phyloP scores from a whole-genome alignment of 1,284 basidiomycete species.

The Boletus smithii region DNA sequence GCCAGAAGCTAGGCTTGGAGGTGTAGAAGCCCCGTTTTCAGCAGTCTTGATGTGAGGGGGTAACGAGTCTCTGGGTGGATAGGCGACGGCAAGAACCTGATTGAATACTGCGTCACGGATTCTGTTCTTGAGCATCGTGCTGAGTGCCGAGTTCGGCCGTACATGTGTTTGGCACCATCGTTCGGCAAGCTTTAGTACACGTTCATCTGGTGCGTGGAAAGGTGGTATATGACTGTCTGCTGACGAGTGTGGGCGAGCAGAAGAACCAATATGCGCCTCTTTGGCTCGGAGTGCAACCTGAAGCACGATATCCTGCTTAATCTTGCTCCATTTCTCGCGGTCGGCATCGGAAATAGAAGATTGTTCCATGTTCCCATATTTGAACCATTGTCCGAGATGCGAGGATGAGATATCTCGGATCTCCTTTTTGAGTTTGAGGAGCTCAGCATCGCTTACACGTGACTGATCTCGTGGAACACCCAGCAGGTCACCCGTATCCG shows the following conservation, averaged over 20 bases:
- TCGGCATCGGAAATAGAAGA: slow-evolving; percentile 36
- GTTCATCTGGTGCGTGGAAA: slow-evolving; percentile 44
- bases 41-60: slow-evolving; percentile 27
- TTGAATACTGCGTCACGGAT: slow-evolving; percentile 64
- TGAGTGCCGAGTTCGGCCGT: slow-evolving; percentile 51
- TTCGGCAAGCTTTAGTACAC: slow-evolving; percentile 54
- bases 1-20: slow-evolving; percentile 44
- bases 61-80: slow-evolving; percentile 40
- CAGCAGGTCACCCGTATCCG: slow-evolving; percentile 34
- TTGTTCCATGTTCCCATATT: slow-evolving; percentile 30
- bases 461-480: slow-evolving; percentile 25
- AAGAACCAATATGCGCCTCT: slow-evolving; percentile 35
- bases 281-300: slow-evolving; percentile 65
- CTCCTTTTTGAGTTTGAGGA: slow-evolving; percentile 68
- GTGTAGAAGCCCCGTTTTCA: slow-evolving; percentile 10
- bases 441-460: slow-evolving; percentile 45
- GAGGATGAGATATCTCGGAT: slow-evolving; percentile 71
- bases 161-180: slow-evolving; percentile 65
- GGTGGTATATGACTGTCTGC: slow-evolving; percentile 14
- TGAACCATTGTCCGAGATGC: slow-evolving; percentile 54
- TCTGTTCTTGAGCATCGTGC: slow-evolving; percentile 56
- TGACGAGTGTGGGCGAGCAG: slow-evolving; percentile 11
- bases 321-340: slow-evolving; percentile 43
- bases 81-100: slow-evolving; percentile 52
- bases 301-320: slow-evolving; percentile 58